phyloP scores from a whole-genome alignment of 345 rosid species.

The Erysimum cheiranthoides region DNA sequence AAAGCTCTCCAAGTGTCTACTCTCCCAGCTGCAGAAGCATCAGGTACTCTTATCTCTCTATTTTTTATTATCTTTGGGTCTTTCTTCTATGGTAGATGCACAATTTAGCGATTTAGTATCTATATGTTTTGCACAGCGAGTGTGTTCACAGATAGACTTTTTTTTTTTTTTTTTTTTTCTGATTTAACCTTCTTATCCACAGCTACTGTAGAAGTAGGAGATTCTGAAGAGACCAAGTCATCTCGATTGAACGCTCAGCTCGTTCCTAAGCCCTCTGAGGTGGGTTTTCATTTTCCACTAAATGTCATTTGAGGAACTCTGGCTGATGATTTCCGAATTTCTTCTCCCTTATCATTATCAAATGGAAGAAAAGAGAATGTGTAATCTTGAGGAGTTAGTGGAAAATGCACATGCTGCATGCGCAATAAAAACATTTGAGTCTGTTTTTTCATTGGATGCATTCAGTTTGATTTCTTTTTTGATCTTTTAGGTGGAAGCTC shows the following conservation, averaged over 20 bases:
- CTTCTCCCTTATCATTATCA: background rate
- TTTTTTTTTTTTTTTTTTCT: background rate
- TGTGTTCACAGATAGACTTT: slow-evolving; percentile 1
- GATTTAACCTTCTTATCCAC: background rate
- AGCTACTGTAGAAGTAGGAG: slow-evolving; percentile 44
- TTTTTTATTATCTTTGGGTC: background rate
- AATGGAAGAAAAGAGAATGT: background rate
- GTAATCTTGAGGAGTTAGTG: background rate
- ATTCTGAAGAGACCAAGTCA: slow-evolving; percentile 48
- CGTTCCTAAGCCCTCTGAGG: slow-evolving; percentile 71
- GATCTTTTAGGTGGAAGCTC: slow-evolving; percentile 69
- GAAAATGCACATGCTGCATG: slow-evolving; percentile 16
- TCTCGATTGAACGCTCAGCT: slow-evolving; percentile 55
- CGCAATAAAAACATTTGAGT: background rate
- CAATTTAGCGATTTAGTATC: background rate
- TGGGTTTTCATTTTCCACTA: slow-evolving; percentile 36
- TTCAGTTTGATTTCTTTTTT: slow-evolving; percentile 5
- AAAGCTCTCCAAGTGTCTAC: slow-evolving; percentile 41
- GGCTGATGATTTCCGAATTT: background rate
- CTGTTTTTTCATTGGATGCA: background rate
- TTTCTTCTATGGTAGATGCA: background rate
- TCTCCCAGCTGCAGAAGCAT: slow-evolving; percentile 33
- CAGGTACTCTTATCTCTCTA: slow-evolving; percentile 33
- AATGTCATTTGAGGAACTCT: background rate
- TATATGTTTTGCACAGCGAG: background rate